Conservation (phyloP, 2,329 filamentous ascomycete genomes). For the Tolypocladium nubicola region DNA sequence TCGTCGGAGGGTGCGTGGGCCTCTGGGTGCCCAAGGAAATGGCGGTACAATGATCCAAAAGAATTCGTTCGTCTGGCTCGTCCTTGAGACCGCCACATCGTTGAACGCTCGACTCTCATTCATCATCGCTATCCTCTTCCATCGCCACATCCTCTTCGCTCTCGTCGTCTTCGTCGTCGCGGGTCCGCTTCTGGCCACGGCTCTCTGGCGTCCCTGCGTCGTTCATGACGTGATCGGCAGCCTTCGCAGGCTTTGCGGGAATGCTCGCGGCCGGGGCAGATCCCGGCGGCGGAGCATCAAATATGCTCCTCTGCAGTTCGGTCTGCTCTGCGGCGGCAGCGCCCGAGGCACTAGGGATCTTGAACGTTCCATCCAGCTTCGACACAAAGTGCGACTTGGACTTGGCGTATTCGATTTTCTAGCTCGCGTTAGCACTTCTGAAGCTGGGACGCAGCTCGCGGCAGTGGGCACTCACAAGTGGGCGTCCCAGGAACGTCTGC, state of each 20-base stretch:
- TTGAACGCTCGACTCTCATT: conserved; percentile 27
- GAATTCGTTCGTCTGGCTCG: neutral
- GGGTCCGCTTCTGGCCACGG: conserved; percentile 58
- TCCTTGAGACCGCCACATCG: neutral
- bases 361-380: conserved; percentile 86
- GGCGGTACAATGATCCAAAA: conserved; percentile 27
- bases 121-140: conserved; percentile 65
- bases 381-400: conserved; percentile 79
- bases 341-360: conserved; percentile 47
- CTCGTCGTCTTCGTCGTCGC: conserved; percentile 57
- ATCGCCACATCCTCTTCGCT: conserved; percentile 59
- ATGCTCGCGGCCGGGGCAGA: conserved; percentile 28
- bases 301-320: conserved; percentile 70
- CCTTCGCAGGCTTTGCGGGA: conserved; percentile 38
- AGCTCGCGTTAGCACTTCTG: neutral
- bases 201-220: conserved; percentile 43
- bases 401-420: conserved; percentile 90
- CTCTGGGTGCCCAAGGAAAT: conserved; percentile 67
- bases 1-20: conserved; percentile 71
- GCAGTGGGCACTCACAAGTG: conserved; percentile 54
- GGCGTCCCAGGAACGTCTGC: conserved; percentile 72
- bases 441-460: neutral
- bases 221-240: conserved; percentile 35
- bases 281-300: conserved; percentile 54
- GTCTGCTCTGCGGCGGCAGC: conserved; percentile 53